These are phyloP conservation scores for Ganoderma sinense DNA, from an alignment of 1,284 basidiomycete genomes.

Conservation along the genomic window DNA sequence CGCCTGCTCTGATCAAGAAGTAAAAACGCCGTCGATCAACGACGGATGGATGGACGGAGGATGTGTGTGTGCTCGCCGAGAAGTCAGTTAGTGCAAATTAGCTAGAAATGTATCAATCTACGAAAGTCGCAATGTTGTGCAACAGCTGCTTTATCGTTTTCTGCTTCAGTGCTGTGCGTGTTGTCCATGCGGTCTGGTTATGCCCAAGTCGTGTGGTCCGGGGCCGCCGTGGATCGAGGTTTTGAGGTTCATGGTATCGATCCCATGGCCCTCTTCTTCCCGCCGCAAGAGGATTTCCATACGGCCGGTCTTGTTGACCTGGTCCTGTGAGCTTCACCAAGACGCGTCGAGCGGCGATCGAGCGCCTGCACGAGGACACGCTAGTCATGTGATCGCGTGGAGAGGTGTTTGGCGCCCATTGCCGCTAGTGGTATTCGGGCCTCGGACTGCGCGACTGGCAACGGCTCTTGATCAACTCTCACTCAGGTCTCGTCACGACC, in stretches of 20 bases:
- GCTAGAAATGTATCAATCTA: conserved; percentile 29
- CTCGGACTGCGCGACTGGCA: not conserved
- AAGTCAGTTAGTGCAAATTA: conserved; percentile 26
- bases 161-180: not conserved
- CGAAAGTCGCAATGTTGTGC: conserved; percentile 21
- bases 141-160: conserved; percentile 5
- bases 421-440: not conserved
- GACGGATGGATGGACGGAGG: conserved; percentile 10
- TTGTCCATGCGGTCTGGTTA: not conserved
- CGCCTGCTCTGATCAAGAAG: conserved; percentile 82
- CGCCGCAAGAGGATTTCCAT: not conserved
- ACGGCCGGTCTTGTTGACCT: too few species aligned
- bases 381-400: conserved; percentile 27
- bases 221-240: not conserved
- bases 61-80: conserved; percentile 28
- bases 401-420: not conserved
- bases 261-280: not conserved
- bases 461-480: not conserved
- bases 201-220: not conserved
- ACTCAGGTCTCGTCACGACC: not conserved
- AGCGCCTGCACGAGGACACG: conserved; percentile 22
- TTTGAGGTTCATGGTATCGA: not conserved
- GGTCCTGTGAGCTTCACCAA: too few species aligned
- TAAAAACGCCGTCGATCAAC: conserved; percentile 32
- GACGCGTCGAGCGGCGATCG: not conserved